Percentiles rank a stretch among this genome's conserved stretches.
phyloP scores from a whole-genome alignment of 2,329 filamentous ascomycete species.

The Alternaria dauci region DNA sequence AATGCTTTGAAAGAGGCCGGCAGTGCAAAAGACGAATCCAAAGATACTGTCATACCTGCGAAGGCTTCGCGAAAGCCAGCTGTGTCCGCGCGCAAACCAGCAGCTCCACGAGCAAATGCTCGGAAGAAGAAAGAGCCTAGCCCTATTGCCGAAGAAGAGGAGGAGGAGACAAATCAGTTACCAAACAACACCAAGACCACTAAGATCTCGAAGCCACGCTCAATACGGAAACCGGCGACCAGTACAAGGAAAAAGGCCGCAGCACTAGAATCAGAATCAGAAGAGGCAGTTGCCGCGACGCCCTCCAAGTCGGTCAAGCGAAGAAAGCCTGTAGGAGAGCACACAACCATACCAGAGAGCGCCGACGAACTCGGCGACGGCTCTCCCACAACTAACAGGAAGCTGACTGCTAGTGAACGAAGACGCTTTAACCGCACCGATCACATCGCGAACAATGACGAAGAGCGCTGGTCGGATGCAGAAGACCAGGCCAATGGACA shows the following conservation, averaged over 20 bases:
- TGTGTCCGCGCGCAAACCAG: constrained; percentile 25
- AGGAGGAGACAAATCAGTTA: constrained; percentile 10
- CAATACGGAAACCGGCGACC: constrained; percentile 16
- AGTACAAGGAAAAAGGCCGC: constrained; percentile 16
- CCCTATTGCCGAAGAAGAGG: constrained; percentile 16
- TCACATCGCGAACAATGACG: constrained; percentile 35
- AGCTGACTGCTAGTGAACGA: constrained; percentile 27
- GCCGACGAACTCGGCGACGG: constrained; percentile 34
- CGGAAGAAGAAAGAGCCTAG: constrained; percentile 22
- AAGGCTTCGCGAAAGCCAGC: constrained; percentile 18
- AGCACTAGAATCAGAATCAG: constrained; percentile 14
- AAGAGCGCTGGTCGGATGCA: constrained; percentile 24
- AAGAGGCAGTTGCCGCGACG: constrained; percentile 20
- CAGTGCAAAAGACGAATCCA: constrained; percentile 22
- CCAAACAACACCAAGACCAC: constrained; percentile 5
- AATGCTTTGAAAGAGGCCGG: constrained; percentile 17
- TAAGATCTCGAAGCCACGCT: constrained; percentile 18
- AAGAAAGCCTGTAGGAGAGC: constrained; percentile 17
- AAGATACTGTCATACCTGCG: constrained; percentile 25
- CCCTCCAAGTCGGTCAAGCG: constrained; percentile 26
- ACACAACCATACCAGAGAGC: constrained; percentile 23
- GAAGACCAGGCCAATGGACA: constrained; percentile 19
- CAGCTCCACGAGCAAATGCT: constrained; percentile 16
- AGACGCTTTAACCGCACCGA: constrained; percentile 40
- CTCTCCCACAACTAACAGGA: constrained; percentile 22